These are phyloP conservation scores for Nepenthes mirabilis DNA, from an alignment of 148 eudicot genomes.

Conservation along the genomic window DNA sequence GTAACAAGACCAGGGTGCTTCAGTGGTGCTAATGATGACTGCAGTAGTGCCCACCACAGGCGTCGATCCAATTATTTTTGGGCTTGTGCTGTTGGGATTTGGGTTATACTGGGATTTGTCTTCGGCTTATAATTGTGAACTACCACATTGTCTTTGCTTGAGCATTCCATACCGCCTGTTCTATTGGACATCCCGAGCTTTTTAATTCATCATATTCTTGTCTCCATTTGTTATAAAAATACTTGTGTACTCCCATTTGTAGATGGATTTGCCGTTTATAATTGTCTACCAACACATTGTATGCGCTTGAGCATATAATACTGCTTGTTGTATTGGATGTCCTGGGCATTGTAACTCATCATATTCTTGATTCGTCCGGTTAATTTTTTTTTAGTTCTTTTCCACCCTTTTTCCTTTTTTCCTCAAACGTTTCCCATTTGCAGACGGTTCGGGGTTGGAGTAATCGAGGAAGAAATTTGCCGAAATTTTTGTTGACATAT, in stretches of 20 bases:
- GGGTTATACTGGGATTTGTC: conserved; percentile 17
- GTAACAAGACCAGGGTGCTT: conserved; percentile 69
- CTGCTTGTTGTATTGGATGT: conserved; percentile 1
- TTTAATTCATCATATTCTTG: too few relatives aligned
- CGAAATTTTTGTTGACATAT: too few relatives aligned
- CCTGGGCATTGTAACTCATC: not conserved
- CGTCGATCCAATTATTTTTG: conserved; percentile 14
- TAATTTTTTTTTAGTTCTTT: too few relatives aligned
- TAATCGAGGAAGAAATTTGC: too few relatives aligned
- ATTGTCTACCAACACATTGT: not conserved
- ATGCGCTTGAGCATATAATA: too few relatives aligned
- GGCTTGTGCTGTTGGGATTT: conserved; percentile 20
- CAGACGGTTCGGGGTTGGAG: too few relatives aligned
- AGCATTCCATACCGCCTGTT: not conserved
- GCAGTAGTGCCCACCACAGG: conserved; percentile 31
- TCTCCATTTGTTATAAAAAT: too few relatives aligned
- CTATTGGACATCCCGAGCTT: not conserved
- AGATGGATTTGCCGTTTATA: conserved; percentile 15
- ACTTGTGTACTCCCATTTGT: too few relatives aligned
- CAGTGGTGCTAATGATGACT: conserved; percentile 76
- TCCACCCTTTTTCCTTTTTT: too few relatives aligned
- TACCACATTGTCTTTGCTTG: not conserved
- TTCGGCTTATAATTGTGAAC: conserved; percentile 18
- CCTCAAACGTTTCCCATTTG: too few relatives aligned
- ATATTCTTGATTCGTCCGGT: too few relatives aligned